These are phyloP conservation scores for Actinomortierella ambigua DNA, from an alignment of 371 early-diverging fungal species.

Conservation along the genomic window DNA sequence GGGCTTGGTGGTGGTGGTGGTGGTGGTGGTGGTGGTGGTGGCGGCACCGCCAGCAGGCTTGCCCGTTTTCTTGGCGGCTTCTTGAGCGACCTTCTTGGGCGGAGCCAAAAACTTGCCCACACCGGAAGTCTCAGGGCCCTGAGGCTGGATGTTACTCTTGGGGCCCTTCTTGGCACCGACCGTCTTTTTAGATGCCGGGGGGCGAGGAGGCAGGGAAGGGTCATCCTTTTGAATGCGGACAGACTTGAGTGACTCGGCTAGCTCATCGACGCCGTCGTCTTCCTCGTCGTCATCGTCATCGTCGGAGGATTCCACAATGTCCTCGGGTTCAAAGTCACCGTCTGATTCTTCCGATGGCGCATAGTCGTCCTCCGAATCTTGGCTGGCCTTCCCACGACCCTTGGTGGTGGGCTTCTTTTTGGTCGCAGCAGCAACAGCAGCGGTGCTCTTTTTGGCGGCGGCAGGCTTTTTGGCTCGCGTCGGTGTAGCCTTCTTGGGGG, in stretches of 20 bases:
- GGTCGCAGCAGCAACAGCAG: conserved; percentile 3
- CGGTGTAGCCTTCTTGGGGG: conserved; percentile 11
- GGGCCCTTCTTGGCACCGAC: background rate
- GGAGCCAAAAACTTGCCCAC: conserved; percentile 23
- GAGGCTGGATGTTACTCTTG: conserved; percentile 12
- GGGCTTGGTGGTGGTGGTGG: no score
- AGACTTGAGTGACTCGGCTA: conserved; percentile 29
- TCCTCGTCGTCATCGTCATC: conserved; percentile 14
- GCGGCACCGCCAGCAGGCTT: conserved; percentile 7
- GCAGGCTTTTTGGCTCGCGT: conserved; percentile 3
- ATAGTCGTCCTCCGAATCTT: conserved; percentile 21
- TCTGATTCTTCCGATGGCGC: conserved; percentile 3
- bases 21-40: conserved; percentile 14
- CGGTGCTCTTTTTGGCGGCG: conserved; percentile 13
- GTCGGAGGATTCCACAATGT: conserved; percentile 7
- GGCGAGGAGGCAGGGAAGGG: conserved; percentile 18
- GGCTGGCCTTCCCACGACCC: conserved; percentile 10
- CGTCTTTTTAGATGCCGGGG: background rate
- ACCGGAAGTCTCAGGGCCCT: conserved; percentile 18
- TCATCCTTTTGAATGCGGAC: conserved; percentile 34
- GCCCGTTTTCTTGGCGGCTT: conserved; percentile 5
- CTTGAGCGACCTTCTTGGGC: conserved; percentile 17
- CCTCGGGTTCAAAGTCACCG: conserved; percentile 6
- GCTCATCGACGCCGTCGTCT: conserved; percentile 19
- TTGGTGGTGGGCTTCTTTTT: conserved; percentile 6